Base-by-base conservation (phyloP, 768 basidiomycete species). In the Kwoniella dendrophila region DNA sequence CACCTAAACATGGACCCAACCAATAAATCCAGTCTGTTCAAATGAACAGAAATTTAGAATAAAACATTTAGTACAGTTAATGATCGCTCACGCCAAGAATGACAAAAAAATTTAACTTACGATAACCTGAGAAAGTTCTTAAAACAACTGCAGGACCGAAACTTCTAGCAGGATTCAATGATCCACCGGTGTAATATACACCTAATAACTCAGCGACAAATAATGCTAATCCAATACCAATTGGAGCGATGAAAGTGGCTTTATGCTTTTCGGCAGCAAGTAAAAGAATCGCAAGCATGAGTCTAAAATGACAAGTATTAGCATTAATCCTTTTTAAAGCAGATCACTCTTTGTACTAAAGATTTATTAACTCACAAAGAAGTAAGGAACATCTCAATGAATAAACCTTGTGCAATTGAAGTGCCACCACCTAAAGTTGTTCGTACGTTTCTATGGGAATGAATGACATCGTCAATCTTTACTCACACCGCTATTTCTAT, bases 231-330 rank as follows among this genome's bases (percentile, higher is more conserved):
- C 80, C 81, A 54, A 82, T 82, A 50, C 81, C 81, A 64, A 82
- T 76, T 0, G 81, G 81, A 11, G 81, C 80, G 30, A 82, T 73
- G 69, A 79, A 81, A 0, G 81, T 81, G 1, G 80, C 81, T 59
- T 80, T 80, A 68, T 78, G 76, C 59, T 78, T 78, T 65, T 78
- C 77, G 26, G 77, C 77, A 20, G 77, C 77, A 3, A 78, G 72
- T 4, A 78, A 59, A 18, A 78, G 64, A 32, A 73, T 73, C 29
- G 68, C 68, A 4, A 70, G 50, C 69, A 70, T 70, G 52, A 73
- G 60, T 22, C 69, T 67, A 52, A 16, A 32, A 43, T 20, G 40
- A 44, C 55, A 59, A n/a, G 24, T 20, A 8, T 18, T 38, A 38
- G 8, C 36, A 38, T 66, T 38, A 63, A 54, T 26, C 10, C 36